Evolutionary conservation across 1,139 yeast genomes (phyloP), one percentile per base, ranked within the genome.

Genomic region (Geotrichum reessii): DNA sequence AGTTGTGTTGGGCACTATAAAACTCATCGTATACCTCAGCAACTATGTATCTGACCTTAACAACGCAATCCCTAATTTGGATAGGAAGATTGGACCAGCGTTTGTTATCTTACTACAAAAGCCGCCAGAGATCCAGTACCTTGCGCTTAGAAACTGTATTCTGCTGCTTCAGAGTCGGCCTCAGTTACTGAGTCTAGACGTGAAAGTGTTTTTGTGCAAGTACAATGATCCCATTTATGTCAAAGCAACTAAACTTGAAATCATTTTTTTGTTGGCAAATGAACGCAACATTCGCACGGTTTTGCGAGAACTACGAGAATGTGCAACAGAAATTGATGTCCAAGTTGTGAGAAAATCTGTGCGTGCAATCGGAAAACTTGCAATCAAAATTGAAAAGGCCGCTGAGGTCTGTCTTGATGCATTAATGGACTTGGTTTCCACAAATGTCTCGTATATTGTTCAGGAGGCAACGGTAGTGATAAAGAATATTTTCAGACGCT

Each of bases 231-330:
- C 95, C 0, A 84, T 88, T 24, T 93, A 87, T 69, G 86, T 93
- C 68, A 90, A 91, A 71, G 95, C 91, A 66, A 88, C 97, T 9
- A 92, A 93, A 67, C 76, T 93, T 52, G 98, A 92, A 68, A 87
- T 93, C 59, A 83, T 92, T 31, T 90, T 87, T 67, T 74, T 90
- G 42, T 74, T 92, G 53, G 96, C 97, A 1, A 81, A 82, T 64
- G 85, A 83, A 59, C 64, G 70, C 1, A 90, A 87, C 63, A 78
- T 87, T 52, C 76, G 75, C 12, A 75, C 78, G 27, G 93, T 92
- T 0, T 73, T 91, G 52, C 76, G 83, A 27, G 98, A 92, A 68
- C 73, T 92, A 51, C 87, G 85, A 64, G 96, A 88, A 66, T 90
- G 91, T 70, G 95, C 96, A 3, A 82, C 92, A 0, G 96, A 89